Evolutionary conservation across 805 yeast genomes (phyloP), one percentile per base, ranked within the genome.

Genomic region (Yamadazyma insecticola): DNA sequence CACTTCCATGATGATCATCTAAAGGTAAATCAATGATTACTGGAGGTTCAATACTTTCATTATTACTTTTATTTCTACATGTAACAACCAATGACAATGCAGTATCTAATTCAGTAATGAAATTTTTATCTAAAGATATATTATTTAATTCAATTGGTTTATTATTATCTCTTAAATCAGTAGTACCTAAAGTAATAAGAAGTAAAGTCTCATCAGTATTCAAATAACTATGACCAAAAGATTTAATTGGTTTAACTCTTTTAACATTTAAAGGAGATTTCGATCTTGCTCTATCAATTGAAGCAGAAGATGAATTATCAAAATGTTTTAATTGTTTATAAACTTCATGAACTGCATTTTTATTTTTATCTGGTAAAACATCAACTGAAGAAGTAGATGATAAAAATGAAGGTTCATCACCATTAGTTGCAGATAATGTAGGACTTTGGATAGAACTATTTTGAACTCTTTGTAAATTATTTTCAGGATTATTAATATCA

Each of bases 41-140:
- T 1, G 84, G 76, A 4, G 83, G 72, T 35, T 74, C 81, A 9
- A 64, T 44, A 11, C 50, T 49, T 20, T 45, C 42, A 32, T 52
- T 54, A 14, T 51, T 53, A 5, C 22, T 24, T 35, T 48, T 51
- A 35, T 54, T 46, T 30, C 56, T 51, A 43, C 70, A 63, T 4
- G 69, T 60, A 15, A 89, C 71, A 7, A 77, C 76, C 26, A 89
- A 62, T 1, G 95, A 81, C 22, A 89, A 70, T 0, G 95, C 95
- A 3, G 95, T 86, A 45, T 89, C 96, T 22, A 88, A 66, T 51
- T 85, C 92, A 0, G 95, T 83, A n/a, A 79, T 71, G 36, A 80
- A 83, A 3, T 80, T 79, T 46, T 80, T 81, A 1, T 88, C 71
- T 31, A 81, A 61, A 5, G 94, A 87, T n/a, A 83, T 84, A 22